Base-by-base conservation (phyloP, 108 stramenopile species). In the Cyclotella sp. region DNA sequence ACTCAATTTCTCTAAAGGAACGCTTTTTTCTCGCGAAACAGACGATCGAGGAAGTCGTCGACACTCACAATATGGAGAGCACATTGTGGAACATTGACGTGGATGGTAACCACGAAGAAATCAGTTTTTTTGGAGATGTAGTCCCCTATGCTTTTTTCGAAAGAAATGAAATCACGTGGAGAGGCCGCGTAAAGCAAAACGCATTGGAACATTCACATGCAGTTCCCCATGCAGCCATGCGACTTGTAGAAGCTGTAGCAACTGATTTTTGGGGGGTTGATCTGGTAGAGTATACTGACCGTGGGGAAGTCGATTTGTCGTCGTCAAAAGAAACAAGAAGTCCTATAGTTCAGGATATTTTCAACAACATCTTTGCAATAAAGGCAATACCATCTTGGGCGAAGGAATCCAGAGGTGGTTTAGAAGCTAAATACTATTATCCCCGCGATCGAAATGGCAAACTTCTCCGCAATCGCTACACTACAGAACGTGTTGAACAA, bases 371-470 rank as follows among this genome's bases (percentile, higher is more conserved):
- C 28, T 26, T 98, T 73, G 84, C 75, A 21, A 64, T 97, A 21
- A 95, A 92, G 62, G 79, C 89, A 24, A 79, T 88, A 40, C 95
- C 95, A 24, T 68, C 44, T 16, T 83, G 84, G 84, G 65, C 63
- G 12, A 66, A 77, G 30, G 79, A 76, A 27, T 27, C 41, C n/a
- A 63, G 89, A 66, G 53, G 59, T 14, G 70, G 10, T 42, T 39
- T 18, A 34, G 59, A 84, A 68, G 57, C 65, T 63, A 53, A 42
- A n/a, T 96, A 85, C 71, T 81, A 88, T 29, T 89, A 92, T 75
- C 96, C 95, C 27, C 76, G 82, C 27, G 97, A 98, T 78, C 81
- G 97, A 24, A 90, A 95, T 62, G 90, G 93, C 9, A 97, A 96
- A 76, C n/a, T 83, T 45, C 63, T 97, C 15, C 53, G 68, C 11